Base-by-base conservation (phyloP, 31 red algal genomes). In the Bonnemaisonia californica region DNA sequence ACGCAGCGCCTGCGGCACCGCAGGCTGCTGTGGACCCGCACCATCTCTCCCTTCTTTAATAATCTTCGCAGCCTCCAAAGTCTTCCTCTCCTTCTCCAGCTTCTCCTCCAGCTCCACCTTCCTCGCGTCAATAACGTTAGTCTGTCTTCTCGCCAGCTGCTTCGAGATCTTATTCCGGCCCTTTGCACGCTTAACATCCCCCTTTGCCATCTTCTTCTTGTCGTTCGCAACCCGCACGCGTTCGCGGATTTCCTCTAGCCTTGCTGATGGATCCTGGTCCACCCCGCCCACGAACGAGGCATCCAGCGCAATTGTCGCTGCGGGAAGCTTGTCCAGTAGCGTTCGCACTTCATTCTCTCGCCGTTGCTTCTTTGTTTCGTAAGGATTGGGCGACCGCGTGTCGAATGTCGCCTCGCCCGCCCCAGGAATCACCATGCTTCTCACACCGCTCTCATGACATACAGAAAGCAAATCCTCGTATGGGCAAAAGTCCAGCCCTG, bases 401-500 rank as follows among this genome's bases (percentile, higher is more conserved):
- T 98, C 95, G 27, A 93, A 94, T 47, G 72, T 71, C 8, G 91
- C 57, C 41, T 91, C 94, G 3, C 94, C 94, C 0, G 94, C 83
- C 28, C 94, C 94, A 8, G 94, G 94, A 13, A 97, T 84, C 13
- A 97, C 65, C 69, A 92, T 79, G 37, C 58, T 89, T 32, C 58
- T 62, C 26, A 96, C 76, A 30, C 93, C 91, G 9, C 76, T 87
- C 40, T 89, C 84, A 69, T 81, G 76, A 66, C 85, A 87, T 18
- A 98, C 91, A 33, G 87, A 86, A 39, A 98, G 74, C 40, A 98
- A 57, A 74, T 98, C 95, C 41, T 98, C 95, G 75, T 85, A 98
- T 7, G 95, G 91, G 60, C 91, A 93, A 68, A 98, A 98, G 2
- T 79, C 59, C 31, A 94, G 64, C 18, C 57, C 63, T 1, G 69